Base-by-base conservation (phyloP, 331 rosid species). In the Saraca asoca region DNA sequence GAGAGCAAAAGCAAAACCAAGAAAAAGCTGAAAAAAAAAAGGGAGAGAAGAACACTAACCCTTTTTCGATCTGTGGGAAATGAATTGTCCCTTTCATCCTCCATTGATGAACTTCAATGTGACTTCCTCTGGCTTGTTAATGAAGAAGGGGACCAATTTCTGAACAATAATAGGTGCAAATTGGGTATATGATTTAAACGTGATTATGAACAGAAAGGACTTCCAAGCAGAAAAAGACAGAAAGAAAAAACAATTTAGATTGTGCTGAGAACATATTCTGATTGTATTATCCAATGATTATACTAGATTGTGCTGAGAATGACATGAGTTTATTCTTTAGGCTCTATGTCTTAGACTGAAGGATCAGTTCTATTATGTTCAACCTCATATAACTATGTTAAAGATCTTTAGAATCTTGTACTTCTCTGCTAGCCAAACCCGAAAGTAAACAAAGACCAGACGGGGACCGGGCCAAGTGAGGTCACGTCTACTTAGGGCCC, bases 51-150 rank as follows among this genome's bases (percentile, higher is more conserved):
- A 55, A 78, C 68, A 74, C 81, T 39, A 48, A 7, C 83, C 96
- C 95, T 93, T 93, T 93, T 85, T 86, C 81, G 95, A 81, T 82
- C 79, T 82, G 81, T 86, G 98, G 81, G 96, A 89, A 81, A 85
- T 46, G 98, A 84, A 66, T 66, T 66, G 97, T 88, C 97, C 68
- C 85, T 73, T 79, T 87, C 96, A 76, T 64, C 78, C 77, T 76
- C 73, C 69, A 73, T 63, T 77, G 77, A 75, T 81, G 76, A 74
- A 55, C 44, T 77, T 81, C 90, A 86, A 76, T 78, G 86, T 64
- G 80, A 79, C 51, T 89, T 77, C 88, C 82, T 77, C 90, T 85
- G 80, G 88, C 76, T 58, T 67, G 62, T 58, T 24, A 24, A 24
- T 24, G 31, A 3, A 24, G 3, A 3, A 71, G 90, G 92, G 97